These are phyloP conservation scores for Penicillium sp. DNA, from an alignment of 2,329 filamentous ascomycete genomes.

Conservation along the genomic window DNA sequence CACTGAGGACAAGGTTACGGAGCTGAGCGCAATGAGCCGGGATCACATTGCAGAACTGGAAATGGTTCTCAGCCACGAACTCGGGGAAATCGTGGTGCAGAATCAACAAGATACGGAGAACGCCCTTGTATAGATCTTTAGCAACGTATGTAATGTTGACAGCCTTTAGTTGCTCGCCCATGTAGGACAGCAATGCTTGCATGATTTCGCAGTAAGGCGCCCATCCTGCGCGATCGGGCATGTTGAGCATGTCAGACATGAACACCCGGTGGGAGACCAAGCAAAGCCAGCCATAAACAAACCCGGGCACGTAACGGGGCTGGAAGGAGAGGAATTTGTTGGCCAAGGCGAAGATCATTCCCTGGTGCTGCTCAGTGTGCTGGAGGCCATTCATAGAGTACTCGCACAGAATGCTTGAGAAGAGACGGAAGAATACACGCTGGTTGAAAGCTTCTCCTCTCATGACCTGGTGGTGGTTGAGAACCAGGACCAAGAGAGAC, in stretches of 20 bases:
- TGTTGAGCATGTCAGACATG: slow-evolving; percentile 64
- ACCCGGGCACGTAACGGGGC: slow-evolving; percentile 68
- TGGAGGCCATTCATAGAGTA: slow-evolving; percentile 54
- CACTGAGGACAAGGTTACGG: slow-evolving; percentile 77
- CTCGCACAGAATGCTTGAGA: slow-evolving; percentile 74
- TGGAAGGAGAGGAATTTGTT: slow-evolving; percentile 63
- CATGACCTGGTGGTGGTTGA: slow-evolving; percentile 76
- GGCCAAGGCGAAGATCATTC: slow-evolving; percentile 64
- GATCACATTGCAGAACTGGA: slow-evolving; percentile 69
- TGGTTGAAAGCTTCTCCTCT: slow-evolving; percentile 75
- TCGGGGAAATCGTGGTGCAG: slow-evolving; percentile 92
- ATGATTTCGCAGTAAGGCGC: slow-evolving; percentile 63
- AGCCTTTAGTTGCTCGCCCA: slow-evolving; percentile 71
- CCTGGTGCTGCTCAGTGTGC: slow-evolving; percentile 53
- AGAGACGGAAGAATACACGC: slow-evolving; percentile 80
- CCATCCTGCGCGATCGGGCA: slow-evolving; percentile 65
- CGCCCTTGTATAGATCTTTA: slow-evolving; percentile 76
- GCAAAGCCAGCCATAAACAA: slow-evolving; percentile 74
- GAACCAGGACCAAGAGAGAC: slow-evolving; percentile 65
- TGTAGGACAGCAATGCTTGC: slow-evolving; percentile 61
- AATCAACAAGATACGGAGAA: slow-evolving; percentile 71
- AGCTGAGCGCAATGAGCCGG: slow-evolving; percentile 78
- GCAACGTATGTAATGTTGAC: slow-evolving; percentile 59
- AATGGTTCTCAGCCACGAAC: slow-evolving; percentile 80
- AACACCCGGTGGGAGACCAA: slow-evolving; percentile 79